These are phyloP conservation scores for Mycena alexandri DNA, from an alignment of 768 basidiomycete species.

Conservation along the genomic window DNA sequence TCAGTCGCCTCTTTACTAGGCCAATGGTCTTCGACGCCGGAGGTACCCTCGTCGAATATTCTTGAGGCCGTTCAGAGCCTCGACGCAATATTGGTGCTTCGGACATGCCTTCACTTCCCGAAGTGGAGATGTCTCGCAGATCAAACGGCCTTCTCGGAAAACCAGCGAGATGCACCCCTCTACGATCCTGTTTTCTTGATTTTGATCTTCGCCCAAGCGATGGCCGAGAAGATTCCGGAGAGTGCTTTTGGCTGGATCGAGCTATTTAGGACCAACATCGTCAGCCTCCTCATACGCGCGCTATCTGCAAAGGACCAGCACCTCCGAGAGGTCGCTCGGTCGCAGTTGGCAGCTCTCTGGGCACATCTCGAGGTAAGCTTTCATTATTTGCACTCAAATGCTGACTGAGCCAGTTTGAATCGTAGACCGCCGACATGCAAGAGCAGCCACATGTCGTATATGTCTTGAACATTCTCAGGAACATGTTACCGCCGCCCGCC, in stretches of 20 bases:
- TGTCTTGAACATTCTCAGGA: conserved; percentile 75
- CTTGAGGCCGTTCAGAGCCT: conserved; percentile 79
- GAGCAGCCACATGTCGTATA: conserved; percentile 82
- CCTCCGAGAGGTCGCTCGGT: conserved; percentile 71
- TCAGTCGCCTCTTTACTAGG: conserved; percentile 75
- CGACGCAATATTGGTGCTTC: conserved; percentile 76
- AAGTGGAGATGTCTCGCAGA: conserved; percentile 67
- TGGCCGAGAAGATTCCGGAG: conserved; percentile 69
- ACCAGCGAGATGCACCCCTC: conserved; percentile 53
- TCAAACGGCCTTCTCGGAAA: conserved; percentile 43
- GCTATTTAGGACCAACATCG: conserved; percentile 83
- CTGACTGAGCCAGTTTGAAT: conserved; percentile 15
- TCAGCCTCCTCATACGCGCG: conserved; percentile 78
- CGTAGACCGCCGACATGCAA: conserved; percentile 74
- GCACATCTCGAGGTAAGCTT: conserved; percentile 72
- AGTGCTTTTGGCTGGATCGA: conserved; percentile 87
- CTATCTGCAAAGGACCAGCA: conserved; percentile 75
- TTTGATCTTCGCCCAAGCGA: conserved; percentile 72
- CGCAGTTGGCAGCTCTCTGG: conserved; percentile 73
- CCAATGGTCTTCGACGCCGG: conserved; percentile 70
- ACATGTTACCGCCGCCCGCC: conserved; percentile 62
- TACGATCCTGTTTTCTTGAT: conserved; percentile 89
- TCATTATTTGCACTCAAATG: background rate
- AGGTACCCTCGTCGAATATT: conserved; percentile 56
- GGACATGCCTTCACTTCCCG: conserved; percentile 81